Base-by-base conservation (phyloP, 805 yeast species). In the Candida glaebosa region DNA sequence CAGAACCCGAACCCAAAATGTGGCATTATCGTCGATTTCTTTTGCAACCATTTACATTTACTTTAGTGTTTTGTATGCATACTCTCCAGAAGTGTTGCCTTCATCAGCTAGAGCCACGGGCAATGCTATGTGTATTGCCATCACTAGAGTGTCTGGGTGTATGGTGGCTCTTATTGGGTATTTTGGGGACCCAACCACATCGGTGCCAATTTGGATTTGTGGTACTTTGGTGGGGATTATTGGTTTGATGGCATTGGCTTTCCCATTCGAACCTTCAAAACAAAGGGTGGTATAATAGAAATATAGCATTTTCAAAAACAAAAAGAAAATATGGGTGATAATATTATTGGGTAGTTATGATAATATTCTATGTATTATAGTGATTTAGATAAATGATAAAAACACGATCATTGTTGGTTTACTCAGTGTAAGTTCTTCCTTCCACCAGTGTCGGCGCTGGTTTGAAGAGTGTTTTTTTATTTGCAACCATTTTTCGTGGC, bases 1-100 rank as follows among this genome's bases (percentile, higher is more conserved):
- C 8, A 69, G 73, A 54, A 73, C 78, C 0, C 65, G 75, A 37
- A 61, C 73, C 30, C 57, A 60, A 25, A 79, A 78, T 54, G 78
- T 80, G 26, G 62, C 52, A 2, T 42, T 57, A 22, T 46, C 56
- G 18, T 47, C 60, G 12, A 71, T 75, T 22, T 76, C 81, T 16
- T 77, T 73, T 57, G 63, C 75, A 43, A 53, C 56, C 46, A 60
- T 36, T 53, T 65, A 43, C 48, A 58, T 58, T 34, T 77, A 76
- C 52, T 64, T 56, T 41, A 61, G 64, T 2, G 56, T 54, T 25
- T 47, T 65, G 37, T 65, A 62, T 45, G 68, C 65, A 3, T 64
- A 58, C 38, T 51, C 66, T 5, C 69, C 69, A 1, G 69, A 62
- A 41, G 63, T 63, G 14, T 52, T 65, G 50, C 69, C 69, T 1